Evolutionary conservation across 805 yeast species (phyloP).

Genomic region (Starmerella stigmatis): DNA sequence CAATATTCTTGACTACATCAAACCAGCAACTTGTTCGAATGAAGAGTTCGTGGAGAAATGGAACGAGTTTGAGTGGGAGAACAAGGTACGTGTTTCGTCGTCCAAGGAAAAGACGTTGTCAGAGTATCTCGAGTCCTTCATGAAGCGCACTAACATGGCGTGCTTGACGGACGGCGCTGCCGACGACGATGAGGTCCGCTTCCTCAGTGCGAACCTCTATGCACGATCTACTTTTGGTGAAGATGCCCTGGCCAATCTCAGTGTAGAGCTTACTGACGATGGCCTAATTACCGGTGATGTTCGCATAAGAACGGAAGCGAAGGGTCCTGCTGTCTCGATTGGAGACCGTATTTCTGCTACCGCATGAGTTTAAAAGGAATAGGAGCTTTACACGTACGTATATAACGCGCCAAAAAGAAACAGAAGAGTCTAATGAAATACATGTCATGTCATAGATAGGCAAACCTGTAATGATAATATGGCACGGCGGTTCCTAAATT

Average conservation of each 20-base stretch:
- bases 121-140: slow-evolving; percentile 64
- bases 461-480: no score
- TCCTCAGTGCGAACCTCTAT: slow-evolving; percentile 87
- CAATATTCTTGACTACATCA: slow-evolving; percentile 93
- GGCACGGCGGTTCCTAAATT: no score
- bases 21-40: slow-evolving; percentile 86
- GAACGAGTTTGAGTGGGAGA: slow-evolving; percentile 99
- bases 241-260: slow-evolving; percentile 90
- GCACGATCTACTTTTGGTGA: slow-evolving; percentile 92
- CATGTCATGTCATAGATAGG: no score
- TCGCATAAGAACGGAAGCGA: slow-evolving; percentile 93
- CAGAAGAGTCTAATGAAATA: no score
- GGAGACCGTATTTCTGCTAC: slow-evolving; percentile 54
- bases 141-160: slow-evolving; percentile 84
- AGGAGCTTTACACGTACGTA: no score
- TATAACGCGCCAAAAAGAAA: no score
- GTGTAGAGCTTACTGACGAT: slow-evolving; percentile 73
- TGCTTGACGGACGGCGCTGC: slow-evolving; percentile 89
- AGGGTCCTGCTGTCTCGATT: slow-evolving; percentile 86
- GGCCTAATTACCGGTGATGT: slow-evolving; percentile 70
- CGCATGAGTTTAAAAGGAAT: background rate
- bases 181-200: slow-evolving; percentile 37
- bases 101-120: slow-evolving; percentile 36
- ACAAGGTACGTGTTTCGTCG: slow-evolving; percentile 66
- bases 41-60: slow-evolving; percentile 92